A percentile compares a stretch with the other conserved stretches of the same genome.
Evolutionary conservation across 2,329 filamentous ascomycete species (phyloP).

Genomic region (Capronia americana): DNA sequence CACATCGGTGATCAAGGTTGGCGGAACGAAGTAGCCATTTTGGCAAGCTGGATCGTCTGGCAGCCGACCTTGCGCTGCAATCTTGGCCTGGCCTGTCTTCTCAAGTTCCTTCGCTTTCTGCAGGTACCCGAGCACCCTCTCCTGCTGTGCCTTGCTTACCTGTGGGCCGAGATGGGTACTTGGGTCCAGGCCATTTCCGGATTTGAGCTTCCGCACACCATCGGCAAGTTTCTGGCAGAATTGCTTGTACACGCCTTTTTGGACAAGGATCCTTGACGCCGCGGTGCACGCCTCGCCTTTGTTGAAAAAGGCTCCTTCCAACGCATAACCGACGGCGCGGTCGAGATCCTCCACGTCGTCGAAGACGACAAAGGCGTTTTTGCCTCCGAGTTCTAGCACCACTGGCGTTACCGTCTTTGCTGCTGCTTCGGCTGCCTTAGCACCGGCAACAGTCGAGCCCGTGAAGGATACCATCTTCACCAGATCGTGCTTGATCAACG

Average conservation of each 20-base stretch:
- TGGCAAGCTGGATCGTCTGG: constrained; percentile 41
- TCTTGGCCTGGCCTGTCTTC: constrained; percentile 59
- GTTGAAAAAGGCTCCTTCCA: constrained; percentile 35
- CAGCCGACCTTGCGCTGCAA: constrained; percentile 45
- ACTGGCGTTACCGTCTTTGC: constrained; percentile 79
- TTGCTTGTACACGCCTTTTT: constrained; percentile 29
- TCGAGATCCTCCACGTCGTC: constrained; percentile 76
- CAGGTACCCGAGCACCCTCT: constrained; percentile 46
- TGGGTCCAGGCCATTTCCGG: constrained; percentile 28
- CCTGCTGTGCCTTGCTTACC: constrained; percentile 33
- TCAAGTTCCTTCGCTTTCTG: constrained; percentile 38
- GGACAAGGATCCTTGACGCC: constrained; percentile 31
- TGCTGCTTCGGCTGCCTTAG: constrained; percentile 71
- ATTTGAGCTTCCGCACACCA: constrained; percentile 24
- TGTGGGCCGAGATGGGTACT: constrained; percentile 34
- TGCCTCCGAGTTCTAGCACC: constrained; percentile 81
- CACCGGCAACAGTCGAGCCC: constrained; percentile 73
- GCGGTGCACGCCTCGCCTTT: constrained; percentile 37
- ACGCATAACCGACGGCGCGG: constrained; percentile 61
- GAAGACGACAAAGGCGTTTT: constrained; percentile 77
- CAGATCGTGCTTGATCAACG: constrained; percentile 58
- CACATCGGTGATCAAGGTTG: constrained; percentile 65
- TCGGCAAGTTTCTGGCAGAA: constrained; percentile 30
- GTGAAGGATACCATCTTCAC: constrained; percentile 81
- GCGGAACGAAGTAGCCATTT: constrained; percentile 63